These are phyloP conservation scores for Lentinus tigrinus DNA, from an alignment of 768 basidiomycete species.

Conservation along the genomic window DNA sequence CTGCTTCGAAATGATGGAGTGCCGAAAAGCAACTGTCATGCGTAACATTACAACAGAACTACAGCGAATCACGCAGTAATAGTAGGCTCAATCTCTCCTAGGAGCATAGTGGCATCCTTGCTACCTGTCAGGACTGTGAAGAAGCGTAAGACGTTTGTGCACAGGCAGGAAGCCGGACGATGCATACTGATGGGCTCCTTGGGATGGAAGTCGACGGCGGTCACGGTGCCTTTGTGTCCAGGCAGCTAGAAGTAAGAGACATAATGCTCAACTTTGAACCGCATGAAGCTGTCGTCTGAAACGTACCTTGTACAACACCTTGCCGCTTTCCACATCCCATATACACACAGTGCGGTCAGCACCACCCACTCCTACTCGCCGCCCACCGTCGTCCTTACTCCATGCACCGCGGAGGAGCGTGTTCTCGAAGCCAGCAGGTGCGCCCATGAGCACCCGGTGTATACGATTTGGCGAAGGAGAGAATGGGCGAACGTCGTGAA, in stretches of 20 bases:
- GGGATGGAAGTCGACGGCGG: conserved; percentile 94
- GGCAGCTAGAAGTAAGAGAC: conserved; percentile 56
- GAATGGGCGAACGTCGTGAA: conserved; percentile 94
- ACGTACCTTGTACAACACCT: conserved; percentile 76
- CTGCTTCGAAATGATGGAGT: not conserved
- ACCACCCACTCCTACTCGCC: conserved; percentile 82
- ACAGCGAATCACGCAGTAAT: conserved; percentile 26
- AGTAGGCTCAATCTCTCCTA: conserved; percentile 85
- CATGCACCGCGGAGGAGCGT: conserved; percentile 82
- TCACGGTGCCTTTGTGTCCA: conserved; percentile 96
- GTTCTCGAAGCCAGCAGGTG: conserved; percentile 94
- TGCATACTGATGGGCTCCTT: conserved; percentile 88
- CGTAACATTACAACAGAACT: not conserved
- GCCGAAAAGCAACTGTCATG: not conserved
- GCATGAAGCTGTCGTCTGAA: no score
- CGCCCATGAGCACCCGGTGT: conserved; percentile 77
- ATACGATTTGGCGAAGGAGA: conserved; percentile 79
- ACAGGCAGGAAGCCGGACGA: conserved; percentile 10
- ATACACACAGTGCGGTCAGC: conserved; percentile 86
- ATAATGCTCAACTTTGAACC: not conserved
- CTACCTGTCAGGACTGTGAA: conserved; percentile 83
- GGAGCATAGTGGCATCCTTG: conserved; percentile 89
- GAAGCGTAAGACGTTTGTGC: conserved; percentile 32
- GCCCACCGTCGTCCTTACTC: conserved; percentile 83
- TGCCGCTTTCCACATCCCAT: conserved; percentile 81